These are phyloP conservation scores for Mortierella sp. DNA, from an alignment of 371 early-diverging fungal species.

Conservation along the genomic window DNA sequence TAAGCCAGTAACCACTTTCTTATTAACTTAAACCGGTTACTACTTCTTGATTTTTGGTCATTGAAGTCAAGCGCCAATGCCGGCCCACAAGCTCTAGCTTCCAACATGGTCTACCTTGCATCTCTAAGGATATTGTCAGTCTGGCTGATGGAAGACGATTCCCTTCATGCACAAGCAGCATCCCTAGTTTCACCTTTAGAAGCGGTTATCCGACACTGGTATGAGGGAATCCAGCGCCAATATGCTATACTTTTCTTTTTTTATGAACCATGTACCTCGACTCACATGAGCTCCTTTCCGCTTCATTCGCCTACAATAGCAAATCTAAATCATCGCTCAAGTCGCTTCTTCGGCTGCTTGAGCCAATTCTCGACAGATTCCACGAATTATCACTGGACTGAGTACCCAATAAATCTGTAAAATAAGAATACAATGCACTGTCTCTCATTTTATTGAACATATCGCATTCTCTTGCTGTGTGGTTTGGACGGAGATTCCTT, in stretches of 20 bases:
- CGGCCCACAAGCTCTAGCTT: conserved; percentile 18
- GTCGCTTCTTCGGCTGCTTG: conserved; percentile 27
- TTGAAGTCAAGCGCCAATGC: conserved; percentile 15
- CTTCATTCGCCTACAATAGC: conserved; percentile 12
- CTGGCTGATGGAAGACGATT: conserved; percentile 50
- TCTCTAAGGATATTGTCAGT: conserved; percentile 40
- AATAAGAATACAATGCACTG: neutral
- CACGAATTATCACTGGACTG: conserved; percentile 29
- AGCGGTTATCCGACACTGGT: conserved; percentile 38
- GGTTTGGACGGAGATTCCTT: neutral
- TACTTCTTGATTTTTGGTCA: neutral
- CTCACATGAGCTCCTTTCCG: neutral
- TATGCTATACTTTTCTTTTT: neutral
- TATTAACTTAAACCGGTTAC: neutral
- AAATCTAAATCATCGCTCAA: conserved; percentile 30
- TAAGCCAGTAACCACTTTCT: neutral
- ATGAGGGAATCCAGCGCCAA: neutral
- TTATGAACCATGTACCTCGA: neutral
- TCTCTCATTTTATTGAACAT: conserved; percentile 15
- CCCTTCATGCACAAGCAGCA: conserved; percentile 39
- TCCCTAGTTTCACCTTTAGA: conserved; percentile 26
- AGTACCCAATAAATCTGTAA: conserved; percentile 3
- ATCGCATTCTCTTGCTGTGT: conserved; percentile 14
- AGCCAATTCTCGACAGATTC: conserved; percentile 41
- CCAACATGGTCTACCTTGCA: conserved; percentile 43